Evolutionary conservation across 257 asterid species (phyloP).

Genomic region (Primulina huaijiensis): DNA sequence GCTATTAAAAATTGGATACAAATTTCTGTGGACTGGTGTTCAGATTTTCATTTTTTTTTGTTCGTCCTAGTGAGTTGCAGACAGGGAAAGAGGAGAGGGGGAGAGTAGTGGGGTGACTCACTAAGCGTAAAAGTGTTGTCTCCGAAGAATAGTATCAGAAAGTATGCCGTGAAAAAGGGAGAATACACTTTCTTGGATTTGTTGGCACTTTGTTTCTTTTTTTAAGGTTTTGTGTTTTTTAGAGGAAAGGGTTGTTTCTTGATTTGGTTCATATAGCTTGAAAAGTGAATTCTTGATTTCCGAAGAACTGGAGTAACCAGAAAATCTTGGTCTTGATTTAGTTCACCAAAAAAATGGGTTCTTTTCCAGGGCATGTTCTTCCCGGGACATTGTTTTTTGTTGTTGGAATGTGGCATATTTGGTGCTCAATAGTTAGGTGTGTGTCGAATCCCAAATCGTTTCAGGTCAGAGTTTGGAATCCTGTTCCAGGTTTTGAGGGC

Average conservation of each 20-base stretch:
- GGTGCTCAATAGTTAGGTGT: conserved; percentile 73
- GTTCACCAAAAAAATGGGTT: conserved; percentile 57
- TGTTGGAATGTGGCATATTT: conserved; percentile 88
- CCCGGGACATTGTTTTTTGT: conserved; percentile 87
- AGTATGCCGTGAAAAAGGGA: background rate
- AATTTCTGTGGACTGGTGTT: background rate
- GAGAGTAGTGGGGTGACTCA: background rate
- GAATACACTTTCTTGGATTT: background rate
- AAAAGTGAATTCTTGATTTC: background rate
- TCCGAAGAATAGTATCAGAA: background rate
- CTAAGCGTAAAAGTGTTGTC: background rate
- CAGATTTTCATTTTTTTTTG: background rate
- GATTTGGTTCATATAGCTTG: background rate
- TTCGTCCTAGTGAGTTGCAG: background rate
- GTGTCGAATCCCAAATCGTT: conserved; percentile 64
- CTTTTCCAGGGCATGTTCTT: conserved; percentile 85
- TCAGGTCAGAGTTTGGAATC: conserved; percentile 83
- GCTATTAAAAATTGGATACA: background rate
- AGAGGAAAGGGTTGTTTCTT: background rate
- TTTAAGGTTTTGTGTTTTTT: background rate
- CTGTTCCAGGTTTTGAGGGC: conserved; percentile 76
- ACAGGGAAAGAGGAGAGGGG: background rate
- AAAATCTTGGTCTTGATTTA: conserved; percentile 9
- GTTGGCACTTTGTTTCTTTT: background rate
- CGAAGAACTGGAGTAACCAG: background rate